Evolutionary conservation across 2,329 filamentous ascomycete genomes (phyloP), one percentile per base, ranked within the genome.

Genomic region (Phaeosphaeria sp.): DNA sequence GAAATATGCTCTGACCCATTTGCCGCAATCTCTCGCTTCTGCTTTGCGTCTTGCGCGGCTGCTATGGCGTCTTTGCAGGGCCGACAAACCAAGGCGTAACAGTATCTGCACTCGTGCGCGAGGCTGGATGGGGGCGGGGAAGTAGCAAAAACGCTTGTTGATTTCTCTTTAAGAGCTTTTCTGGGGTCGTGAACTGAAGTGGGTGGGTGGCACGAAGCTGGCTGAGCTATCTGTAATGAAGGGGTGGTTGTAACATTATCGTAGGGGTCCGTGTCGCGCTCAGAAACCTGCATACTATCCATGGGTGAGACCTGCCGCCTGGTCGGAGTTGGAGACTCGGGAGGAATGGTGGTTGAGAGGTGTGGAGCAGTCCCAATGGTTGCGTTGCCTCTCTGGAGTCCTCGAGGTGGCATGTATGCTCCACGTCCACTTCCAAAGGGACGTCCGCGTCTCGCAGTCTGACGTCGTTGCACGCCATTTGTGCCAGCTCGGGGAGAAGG

Each of bases 51-150:
- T 21, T 11, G 39, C 50, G 51, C 30, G 10, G 44, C 33, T 15
- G 62, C 7, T 6, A 60, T 21, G 6, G 49, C 42, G 1, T 65
- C 63, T 50, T 58, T 69, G 50, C 72, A 75, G 0, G 55, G 42
- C 1, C 52, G 50, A 50, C 73, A 76, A 1, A 73, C 63, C 0
- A 74, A 43, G 1, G 71, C 48, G 7, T 52, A 59, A 52, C 73
- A 75, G 4, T 18, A 17, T 0, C 22, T 1, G 33, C 72, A 76
- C 42, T 71, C 60, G 36, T 73, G 63, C 1, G 72, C 72, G 23
- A 72, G 58, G 53, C 63, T 72, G 41, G 69, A 67, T 1, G 62
- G 50, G 2, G 48, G 21, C 2, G 48, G 17, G 13, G 42, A 6
- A 10, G 41, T 43, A 1, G 50, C 46, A 18, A 58, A 54, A 23